Evolutionary conservation across 163 green algal genomes (phyloP).

Genomic region (Volvox carteri): DNA sequence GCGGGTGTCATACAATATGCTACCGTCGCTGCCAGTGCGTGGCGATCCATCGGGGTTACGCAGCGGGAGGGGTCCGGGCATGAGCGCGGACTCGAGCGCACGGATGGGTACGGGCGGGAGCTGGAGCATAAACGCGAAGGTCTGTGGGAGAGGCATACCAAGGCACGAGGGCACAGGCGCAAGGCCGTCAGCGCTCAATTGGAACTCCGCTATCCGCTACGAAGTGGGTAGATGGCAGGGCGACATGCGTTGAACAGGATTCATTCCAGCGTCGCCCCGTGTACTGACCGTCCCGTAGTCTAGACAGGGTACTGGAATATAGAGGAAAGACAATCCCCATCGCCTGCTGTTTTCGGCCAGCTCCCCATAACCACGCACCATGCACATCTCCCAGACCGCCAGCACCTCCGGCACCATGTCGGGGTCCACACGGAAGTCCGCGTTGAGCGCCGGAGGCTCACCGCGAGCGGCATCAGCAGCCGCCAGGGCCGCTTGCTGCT

Average conservation of each 20-base stretch:
- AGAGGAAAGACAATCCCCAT: too few species aligned
- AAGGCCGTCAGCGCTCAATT: too few species aligned
- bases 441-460: slow-evolving; percentile 55
- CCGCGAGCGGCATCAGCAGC: slow-evolving; percentile 67
- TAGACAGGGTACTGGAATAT: too few species aligned
- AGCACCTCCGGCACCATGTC: slow-evolving; percentile 74
- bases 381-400: slow-evolving; percentile 78
- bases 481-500: slow-evolving; percentile 16
- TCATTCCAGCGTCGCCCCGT: too few species aligned
- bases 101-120: slow-evolving; percentile 74
- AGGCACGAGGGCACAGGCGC: too few species aligned
- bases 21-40: not conserved
- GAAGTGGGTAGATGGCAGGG: not conserved
- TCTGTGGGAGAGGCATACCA: slow-evolving; percentile 53
- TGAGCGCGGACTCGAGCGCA: slow-evolving; percentile 77
- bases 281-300: not conserved
- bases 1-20: slow-evolving; percentile 12
- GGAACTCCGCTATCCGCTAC: too few species aligned
- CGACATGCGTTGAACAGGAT: not conserved
- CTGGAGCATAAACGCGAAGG: slow-evolving; percentile 70
- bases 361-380: too few species aligned
- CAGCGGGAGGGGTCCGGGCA: slow-evolving; percentile 66
- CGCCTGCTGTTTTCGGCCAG: too few species aligned
- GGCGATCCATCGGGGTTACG: slow-evolving; percentile 5
- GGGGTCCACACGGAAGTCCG: slow-evolving; percentile 66